Conservation (phyloP, 2,329 filamentous ascomycete species). For the Colletotrichum acutatum region DNA sequence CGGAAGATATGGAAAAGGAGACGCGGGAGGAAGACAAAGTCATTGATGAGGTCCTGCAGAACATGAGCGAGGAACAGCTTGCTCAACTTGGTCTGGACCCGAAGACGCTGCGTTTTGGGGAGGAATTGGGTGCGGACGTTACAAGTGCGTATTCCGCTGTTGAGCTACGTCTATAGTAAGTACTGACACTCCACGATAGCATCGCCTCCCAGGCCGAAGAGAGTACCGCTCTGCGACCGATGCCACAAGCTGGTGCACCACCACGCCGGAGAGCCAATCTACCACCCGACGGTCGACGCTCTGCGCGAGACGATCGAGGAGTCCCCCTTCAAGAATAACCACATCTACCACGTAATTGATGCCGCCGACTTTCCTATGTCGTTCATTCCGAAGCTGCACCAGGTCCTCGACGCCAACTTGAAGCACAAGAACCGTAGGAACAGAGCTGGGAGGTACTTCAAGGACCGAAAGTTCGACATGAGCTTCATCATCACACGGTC, state of each 20-base stretch:
- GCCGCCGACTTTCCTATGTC: conserved; percentile 98
- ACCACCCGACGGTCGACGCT: conserved; percentile 83
- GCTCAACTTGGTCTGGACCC: conserved; percentile 59
- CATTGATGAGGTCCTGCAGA: conserved; percentile 56
- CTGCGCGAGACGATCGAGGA: conserved; percentile 87
- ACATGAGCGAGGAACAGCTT: conserved; percentile 54
- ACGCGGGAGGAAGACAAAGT: conserved; percentile 55
- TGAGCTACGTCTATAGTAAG: background rate
- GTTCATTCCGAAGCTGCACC: conserved; percentile 79
- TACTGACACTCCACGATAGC: conserved; percentile 5
- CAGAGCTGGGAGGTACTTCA: conserved; percentile 71
- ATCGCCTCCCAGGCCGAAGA: conserved; percentile 5
- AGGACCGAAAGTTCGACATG: conserved; percentile 78
- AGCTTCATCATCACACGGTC: conserved; percentile 92
- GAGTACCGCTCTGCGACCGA: conserved; percentile 79
- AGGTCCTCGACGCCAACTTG: conserved; percentile 77
- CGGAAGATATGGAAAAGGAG: conserved; percentile 35
- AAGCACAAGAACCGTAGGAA: conserved; percentile 85
- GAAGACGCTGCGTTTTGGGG: conserved; percentile 47
- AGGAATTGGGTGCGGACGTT: conserved; percentile 37
- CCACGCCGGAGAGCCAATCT: conserved; percentile 75
- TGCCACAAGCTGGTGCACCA: conserved; percentile 88
- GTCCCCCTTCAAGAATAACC: conserved; percentile 90
- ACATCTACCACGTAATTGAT: conserved; percentile 95
- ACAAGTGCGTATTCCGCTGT: conserved; percentile 5